Evolutionary conservation across 202 grass and related monocot genomes (phyloP), one percentile per base, ranked within the genome.

Genomic region (Digitaria exilis): DNA sequence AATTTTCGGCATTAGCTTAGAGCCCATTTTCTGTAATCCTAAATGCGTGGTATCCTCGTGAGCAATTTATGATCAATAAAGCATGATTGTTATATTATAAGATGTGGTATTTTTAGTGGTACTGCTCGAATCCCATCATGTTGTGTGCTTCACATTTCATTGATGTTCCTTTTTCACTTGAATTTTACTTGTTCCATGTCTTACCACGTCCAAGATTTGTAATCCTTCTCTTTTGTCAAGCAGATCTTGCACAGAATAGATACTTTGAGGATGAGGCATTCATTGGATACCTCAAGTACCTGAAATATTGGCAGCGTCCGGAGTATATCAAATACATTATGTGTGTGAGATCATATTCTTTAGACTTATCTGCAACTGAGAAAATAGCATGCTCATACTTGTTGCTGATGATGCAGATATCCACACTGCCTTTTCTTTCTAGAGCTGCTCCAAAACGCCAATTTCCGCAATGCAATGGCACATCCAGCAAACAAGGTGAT

Each of bases 341-440:
- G 96, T 93, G 39, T 87, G 95, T 90, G 6, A 73, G 73, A 79
- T n/a, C 57, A 62, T 64, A 60, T 48, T 45, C 18, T 55, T 71
- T 15, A 54, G 6, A 63, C 73, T 63, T 82, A 0, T 57, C 3
- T 49, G 5, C 32, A 54, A 1, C 12, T 63, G 16, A 62, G 2
- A 52, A 72, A 52, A 56, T 58, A 5, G 15, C 45, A 11, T 75
- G 28, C 43, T 84, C 49, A 73, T 85, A 43, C 4, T 61, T 66
- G 12, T 56, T 28, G 17, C 28, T 82, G 30, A 67, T 73, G 49
- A 31, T 73, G 3, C 71, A 95, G 96, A 89, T 98, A 98, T 88
- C 96, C 96, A 0, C 96, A 98, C 85, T 98, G 96, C 60, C 96
- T 98, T 87, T 95, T 88, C 85, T 98, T 98, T 89, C 96, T 98